phyloP scores from a whole-genome alignment of 805 yeast genomes.

The Cyberlindnera subsufficiens region DNA sequence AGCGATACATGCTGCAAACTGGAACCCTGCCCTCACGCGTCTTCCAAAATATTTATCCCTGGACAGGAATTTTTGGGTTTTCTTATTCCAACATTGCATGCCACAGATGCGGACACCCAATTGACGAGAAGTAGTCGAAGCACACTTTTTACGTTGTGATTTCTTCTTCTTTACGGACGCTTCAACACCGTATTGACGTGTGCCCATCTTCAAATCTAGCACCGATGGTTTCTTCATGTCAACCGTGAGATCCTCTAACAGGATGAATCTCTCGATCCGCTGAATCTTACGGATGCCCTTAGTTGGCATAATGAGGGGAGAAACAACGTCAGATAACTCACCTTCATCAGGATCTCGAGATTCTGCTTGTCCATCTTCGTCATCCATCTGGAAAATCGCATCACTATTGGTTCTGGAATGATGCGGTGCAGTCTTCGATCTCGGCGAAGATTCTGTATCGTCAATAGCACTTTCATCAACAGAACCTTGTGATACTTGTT shows the following conservation, averaged over 20 bases:
- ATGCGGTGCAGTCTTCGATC: conserved; percentile 1
- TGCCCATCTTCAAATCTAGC: conserved; percentile 94
- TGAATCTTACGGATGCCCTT: conserved; percentile 32
- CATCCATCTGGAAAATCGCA: conserved; percentile 41
- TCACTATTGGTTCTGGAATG: conserved; percentile 20
- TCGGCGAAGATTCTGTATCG: neutral
- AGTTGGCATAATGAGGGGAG: conserved; percentile 19
- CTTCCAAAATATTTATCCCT: conserved; percentile 94
- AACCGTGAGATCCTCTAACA: conserved; percentile 85
- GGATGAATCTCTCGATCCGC: conserved; percentile 71
- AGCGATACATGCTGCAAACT: conserved; percentile 69
- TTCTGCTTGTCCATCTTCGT: conserved; percentile 23
- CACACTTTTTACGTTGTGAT: conserved; percentile 81
- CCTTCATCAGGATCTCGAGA: conserved; percentile 10
- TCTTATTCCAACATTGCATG: conserved; percentile 72
- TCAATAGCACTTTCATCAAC: conserved; percentile 2
- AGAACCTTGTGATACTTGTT: neutral
- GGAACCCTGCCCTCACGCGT: conserved; percentile 58
- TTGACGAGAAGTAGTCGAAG: conserved; percentile 67
- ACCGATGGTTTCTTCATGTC: conserved; percentile 86
- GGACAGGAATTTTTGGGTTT: conserved; percentile 44
- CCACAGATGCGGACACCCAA: conserved; percentile 96
- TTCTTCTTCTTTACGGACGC: conserved; percentile 65
- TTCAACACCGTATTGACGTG: conserved; percentile 96
- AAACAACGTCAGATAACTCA: conserved; percentile 12